Evolutionary conservation across 2,329 filamentous ascomycete genomes (phyloP), one percentile per base, ranked within the genome.

Genomic region (Fusarium torreyae): DNA sequence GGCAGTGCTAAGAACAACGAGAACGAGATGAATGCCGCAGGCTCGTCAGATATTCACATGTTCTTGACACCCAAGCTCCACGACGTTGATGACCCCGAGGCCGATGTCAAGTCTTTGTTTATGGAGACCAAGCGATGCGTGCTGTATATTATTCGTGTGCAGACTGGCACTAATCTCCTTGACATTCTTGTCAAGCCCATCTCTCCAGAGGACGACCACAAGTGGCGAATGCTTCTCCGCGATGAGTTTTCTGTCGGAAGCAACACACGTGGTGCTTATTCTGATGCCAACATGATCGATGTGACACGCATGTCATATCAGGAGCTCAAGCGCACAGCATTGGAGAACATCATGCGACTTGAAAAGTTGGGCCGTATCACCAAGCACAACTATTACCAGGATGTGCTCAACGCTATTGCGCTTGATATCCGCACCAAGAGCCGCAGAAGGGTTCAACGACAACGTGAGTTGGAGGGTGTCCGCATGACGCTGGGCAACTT

Each of bases 111-210:
- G 81, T 87, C 94, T 2, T 86, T 99, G 5, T 98, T 98, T 79
- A 98, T 98, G 90, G 96, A 98, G 81, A 98, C 96, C 4, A 99
- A 99, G 83, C 91, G 96, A 74, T 97, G 96, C 77, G 92, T 98
- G 40, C 84, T 99, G 67, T 99, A 98, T 81, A 98, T 99, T 78
- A 98, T 99, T 77, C 92, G 96, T 62, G 92, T 99, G 36, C 97
- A 99, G 80, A 94, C 93, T 3, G 96, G 96, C 10, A 84, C 90
- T 52, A 97, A 95, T 74, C 87, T 99, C n/a, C 89, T 98, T 79
- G 94, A 98, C 66, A 97, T 99, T 66, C 88, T 99, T 72, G 91
- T 97, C 69, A 97, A 96, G 76, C 94, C 94, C 17, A 94, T 98
- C 69, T 89, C 87, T 0, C 85, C 88, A 31, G 94, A 98, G 76